Evolutionary conservation across 2,329 filamentous ascomycete species (phyloP), one percentile per base, ranked within the genome.

Genomic region (Xylaria sp.): DNA sequence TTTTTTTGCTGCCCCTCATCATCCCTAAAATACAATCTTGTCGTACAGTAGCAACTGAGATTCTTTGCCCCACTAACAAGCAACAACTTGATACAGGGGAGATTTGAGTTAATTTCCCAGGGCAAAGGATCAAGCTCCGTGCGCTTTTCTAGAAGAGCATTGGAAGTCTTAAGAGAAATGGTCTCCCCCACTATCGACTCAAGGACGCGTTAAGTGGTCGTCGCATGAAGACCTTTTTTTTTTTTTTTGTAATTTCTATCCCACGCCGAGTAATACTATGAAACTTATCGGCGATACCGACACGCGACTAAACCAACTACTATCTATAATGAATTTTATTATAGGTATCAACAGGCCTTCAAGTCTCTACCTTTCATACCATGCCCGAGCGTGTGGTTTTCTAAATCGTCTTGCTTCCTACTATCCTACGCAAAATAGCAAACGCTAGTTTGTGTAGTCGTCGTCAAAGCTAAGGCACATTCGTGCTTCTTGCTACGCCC

Each of bases 41-140:
- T 15, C 7, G 38, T 28, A 28, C 28, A 28, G 28, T 46, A 59
- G 65, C 60, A 67, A 53, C 51, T 68, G 42, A 65, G 42, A 60
- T 68, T 65, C 20, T 17, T 44, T 11, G 57, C 66, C 66, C 61
- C 66, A 60, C 66, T 51, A 28, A 36, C 7, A 51, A 64, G 38
- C 26, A 38, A 26, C 49, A 20, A 33, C 38, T 33, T 33, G 15
- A 20, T 3, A 26, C 36, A 38, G 26, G 38, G 58, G 28, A 59
- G 31, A 66, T 69, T 69, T 66, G 51, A 66, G 62, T 66, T 69
- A 49, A 66, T 63, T 53, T 63, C 59, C 51, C 46, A 44, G 26
- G 36, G 36, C 49, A 56, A 62, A 48, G 66, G 59, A 56, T 48
- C 31, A 59, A 36, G 46, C 20, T 48, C 31, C 53, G 20, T 63